Conservation (phyloP, 2,329 filamentous ascomycete genomes). For the Epichloe hybrida region DNA sequence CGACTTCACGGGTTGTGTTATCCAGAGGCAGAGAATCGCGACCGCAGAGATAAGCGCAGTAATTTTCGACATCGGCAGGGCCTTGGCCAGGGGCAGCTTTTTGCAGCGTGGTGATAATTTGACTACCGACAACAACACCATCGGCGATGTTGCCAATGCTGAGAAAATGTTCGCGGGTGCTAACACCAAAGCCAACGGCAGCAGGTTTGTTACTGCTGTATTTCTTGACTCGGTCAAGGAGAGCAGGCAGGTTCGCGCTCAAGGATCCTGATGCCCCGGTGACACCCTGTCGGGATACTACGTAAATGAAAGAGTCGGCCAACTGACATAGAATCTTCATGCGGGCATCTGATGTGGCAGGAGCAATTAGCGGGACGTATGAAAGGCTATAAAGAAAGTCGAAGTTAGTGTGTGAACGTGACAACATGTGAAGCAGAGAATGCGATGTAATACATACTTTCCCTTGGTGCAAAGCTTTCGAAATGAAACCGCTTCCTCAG, state of each 20-base stretch:
- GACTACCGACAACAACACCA: conserved; percentile 91
- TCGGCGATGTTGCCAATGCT: conserved; percentile 75
- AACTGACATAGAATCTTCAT: conserved; percentile 96
- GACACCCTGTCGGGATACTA: conserved; percentile 93
- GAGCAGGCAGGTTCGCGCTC: conserved; percentile 66
- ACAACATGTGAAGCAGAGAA: neutral
- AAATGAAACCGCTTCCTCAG: conserved; percentile 90
- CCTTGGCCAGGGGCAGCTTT: conserved; percentile 17
- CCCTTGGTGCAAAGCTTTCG: conserved; percentile 68
- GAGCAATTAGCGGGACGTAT: conserved; percentile 93
- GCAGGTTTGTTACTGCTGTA: conserved; percentile 85
- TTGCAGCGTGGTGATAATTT: conserved; percentile 71
- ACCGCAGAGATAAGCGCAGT: conserved; percentile 58
- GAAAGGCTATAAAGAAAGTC: conserved; percentile 46
- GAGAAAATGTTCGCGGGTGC: conserved; percentile 85
- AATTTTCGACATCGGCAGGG: conserved; percentile 67
- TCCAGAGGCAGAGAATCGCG: conserved; percentile 25
- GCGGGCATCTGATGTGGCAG: conserved; percentile 77
- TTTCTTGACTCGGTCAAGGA: conserved; percentile 75
- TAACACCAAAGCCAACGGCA: conserved; percentile 91
- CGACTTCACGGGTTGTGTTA: conserved; percentile 47
- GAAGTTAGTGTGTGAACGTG: neutral
- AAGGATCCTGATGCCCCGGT: conserved; percentile 79
- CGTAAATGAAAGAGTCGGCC: conserved; percentile 97
- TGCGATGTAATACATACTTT: conserved; percentile 36